Percentiles rank a stretch among this genome's conserved stretches.
Evolutionary conservation across 2,329 filamentous ascomycete genomes (phyloP).

Genomic region (Venturia pyrina): DNA sequence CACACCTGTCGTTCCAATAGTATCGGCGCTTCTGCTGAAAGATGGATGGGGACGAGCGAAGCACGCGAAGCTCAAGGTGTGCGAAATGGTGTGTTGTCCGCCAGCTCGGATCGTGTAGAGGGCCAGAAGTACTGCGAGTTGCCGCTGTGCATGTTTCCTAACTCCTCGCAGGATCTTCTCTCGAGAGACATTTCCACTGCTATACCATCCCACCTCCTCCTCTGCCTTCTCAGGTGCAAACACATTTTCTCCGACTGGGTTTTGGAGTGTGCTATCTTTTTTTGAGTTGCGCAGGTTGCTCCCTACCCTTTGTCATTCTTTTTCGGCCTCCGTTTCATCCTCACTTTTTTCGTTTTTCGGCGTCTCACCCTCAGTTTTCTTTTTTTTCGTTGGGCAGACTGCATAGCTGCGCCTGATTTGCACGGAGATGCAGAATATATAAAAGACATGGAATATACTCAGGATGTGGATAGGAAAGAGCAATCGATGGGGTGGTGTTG

Average conservation of each 20-base stretch:
- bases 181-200: background rate
- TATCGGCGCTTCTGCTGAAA: background rate
- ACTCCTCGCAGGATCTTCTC: background rate
- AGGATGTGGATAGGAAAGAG: background rate
- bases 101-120: background rate
- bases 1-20: background rate
- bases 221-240: background rate
- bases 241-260: background rate
- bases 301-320: conserved; percentile 1
- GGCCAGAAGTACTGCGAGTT: background rate
- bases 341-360: background rate
- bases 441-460: background rate
- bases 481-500: conserved; percentile 1
- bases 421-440: background rate
- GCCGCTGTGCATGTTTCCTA: background rate
- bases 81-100: background rate
- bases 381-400: background rate
- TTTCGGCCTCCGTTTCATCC: background rate
- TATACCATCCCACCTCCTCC: background rate
- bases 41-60: background rate
- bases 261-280: background rate
- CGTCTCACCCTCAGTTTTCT: background rate
- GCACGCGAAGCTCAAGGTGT: background rate
- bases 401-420: background rate
- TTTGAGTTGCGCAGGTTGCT: conserved; percentile 1